These are phyloP conservation scores for Mucor mucedo DNA, from an alignment of 371 early-diverging fungal genomes.

Conservation along the genomic window DNA sequence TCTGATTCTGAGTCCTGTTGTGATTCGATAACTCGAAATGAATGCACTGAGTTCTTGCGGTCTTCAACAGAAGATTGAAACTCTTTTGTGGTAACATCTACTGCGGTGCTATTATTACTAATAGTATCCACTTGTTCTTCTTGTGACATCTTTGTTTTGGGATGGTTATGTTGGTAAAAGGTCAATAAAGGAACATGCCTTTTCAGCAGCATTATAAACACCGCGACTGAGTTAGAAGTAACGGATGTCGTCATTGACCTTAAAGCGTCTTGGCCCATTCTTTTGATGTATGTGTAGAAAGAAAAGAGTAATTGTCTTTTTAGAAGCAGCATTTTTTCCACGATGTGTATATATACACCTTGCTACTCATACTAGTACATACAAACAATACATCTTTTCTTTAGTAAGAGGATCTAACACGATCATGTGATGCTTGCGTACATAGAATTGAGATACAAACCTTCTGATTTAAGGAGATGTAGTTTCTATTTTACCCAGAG, in stretches of 20 bases:
- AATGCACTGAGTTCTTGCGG: slow-evolving; percentile 23
- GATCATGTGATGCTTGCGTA: not conserved
- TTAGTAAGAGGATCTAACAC: not conserved
- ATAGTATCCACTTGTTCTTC: not conserved
- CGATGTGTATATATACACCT: not conserved
- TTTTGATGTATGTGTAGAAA: not conserved
- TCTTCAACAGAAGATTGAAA: slow-evolving; percentile 10
- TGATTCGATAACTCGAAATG: slow-evolving; percentile 20
- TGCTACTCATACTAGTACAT: not conserved
- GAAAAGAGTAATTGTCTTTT: not conserved
- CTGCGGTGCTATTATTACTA: slow-evolving; percentile 1
- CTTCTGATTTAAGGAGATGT: not conserved
- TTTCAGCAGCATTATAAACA: slow-evolving; percentile 26
- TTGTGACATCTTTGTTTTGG: slow-evolving; percentile 4
- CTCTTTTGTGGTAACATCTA: slow-evolving; percentile 4
- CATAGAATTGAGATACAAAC: slow-evolving; percentile 1
- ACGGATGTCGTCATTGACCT: slow-evolving; percentile 9
- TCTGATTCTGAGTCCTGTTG: slow-evolving; percentile 24
- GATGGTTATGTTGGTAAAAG: slow-evolving; percentile 14
- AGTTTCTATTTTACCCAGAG: not conserved
- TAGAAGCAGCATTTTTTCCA: too few species aligned
- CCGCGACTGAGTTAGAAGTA: slow-evolving; percentile 22
- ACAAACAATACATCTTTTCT: not conserved
- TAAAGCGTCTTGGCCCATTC: slow-evolving; percentile 14
- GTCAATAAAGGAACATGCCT: slow-evolving; percentile 23